A percentile compares a stretch with the other conserved stretches of the same genome.
Conservation (phyloP, 306 rosid species). For the Dalbergia oliveri region DNA sequence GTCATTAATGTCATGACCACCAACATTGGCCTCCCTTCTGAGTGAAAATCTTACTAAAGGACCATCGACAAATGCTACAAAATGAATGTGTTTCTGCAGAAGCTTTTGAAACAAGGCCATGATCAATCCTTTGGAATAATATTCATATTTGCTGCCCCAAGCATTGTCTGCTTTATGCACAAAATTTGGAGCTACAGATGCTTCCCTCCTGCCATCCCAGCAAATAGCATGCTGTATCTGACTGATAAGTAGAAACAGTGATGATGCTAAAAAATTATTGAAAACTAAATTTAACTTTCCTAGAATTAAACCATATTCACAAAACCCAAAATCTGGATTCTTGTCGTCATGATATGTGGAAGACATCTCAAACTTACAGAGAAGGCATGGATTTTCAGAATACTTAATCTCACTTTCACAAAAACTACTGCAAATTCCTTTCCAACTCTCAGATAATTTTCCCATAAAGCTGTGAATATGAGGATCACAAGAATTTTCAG, state of each 20-base stretch:
- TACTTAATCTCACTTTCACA: conserved; percentile 61
- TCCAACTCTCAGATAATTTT: conserved; percentile 70
- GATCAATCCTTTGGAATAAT: conserved; percentile 56
- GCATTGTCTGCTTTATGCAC: conserved; percentile 48
- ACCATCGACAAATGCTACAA: conserved; percentile 81
- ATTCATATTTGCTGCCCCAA: conserved; percentile 53
- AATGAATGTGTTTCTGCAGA: conserved; percentile 71
- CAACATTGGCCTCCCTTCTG: conserved; percentile 54
- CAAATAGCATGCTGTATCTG: conserved; percentile 61
- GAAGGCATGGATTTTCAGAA: conserved; percentile 76
- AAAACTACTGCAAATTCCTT: conserved; percentile 58
- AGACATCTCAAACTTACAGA: conserved; percentile 64
- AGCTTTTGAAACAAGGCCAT: conserved; percentile 64
- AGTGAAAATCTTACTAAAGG: conserved; percentile 63
- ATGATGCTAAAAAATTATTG: conserved; percentile 68
- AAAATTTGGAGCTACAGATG: conserved; percentile 44
- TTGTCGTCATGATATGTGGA: conserved; percentile 54
- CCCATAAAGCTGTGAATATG: conserved; percentile 57
- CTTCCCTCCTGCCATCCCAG: conserved; percentile 54
- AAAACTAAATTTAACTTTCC: conserved; percentile 80
- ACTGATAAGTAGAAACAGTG: conserved; percentile 65
- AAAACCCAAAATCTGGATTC: conserved; percentile 60
- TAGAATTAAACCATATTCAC: conserved; percentile 70
- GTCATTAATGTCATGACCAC: conserved; percentile 46
- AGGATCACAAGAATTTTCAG: conserved; percentile 58